phyloP scores from a whole-genome alignment of 2,329 filamentous ascomycete genomes.

The Penicillium palitans region DNA sequence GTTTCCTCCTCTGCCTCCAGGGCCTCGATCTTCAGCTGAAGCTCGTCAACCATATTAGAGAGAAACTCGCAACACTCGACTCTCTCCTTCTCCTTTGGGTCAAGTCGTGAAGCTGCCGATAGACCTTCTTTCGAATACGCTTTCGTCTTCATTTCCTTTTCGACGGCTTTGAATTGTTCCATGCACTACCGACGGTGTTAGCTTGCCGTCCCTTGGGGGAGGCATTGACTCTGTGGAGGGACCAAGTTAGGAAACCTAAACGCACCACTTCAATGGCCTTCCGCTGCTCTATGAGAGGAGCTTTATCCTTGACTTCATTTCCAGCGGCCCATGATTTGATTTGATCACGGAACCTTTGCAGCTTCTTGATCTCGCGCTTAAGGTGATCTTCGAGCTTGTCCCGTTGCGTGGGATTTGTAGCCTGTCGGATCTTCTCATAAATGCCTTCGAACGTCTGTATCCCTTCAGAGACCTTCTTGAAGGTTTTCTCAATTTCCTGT shows the following conservation, averaged over 20 bases:
- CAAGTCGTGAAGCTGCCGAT: conserved; percentile 85
- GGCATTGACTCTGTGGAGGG: background rate
- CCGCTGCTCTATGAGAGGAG: conserved; percentile 86
- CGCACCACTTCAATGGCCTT: conserved; percentile 93
- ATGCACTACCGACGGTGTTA: conserved; percentile 57
- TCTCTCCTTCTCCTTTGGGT: conserved; percentile 97
- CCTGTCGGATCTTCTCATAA: conserved; percentile 95
- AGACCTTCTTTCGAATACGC: conserved; percentile 98
- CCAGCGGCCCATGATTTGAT: conserved; percentile 99
- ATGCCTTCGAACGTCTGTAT: conserved; percentile 90
- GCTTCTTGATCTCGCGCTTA: conserved; percentile 99
- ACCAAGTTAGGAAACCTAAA: background rate
- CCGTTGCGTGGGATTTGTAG: conserved; percentile 90
- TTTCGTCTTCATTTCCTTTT: conserved; percentile 99
- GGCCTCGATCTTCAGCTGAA: conserved; percentile 89
- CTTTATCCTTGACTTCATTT: conserved; percentile 99
- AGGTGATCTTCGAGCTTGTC: conserved; percentile 98
- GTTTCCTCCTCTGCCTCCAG: conserved; percentile 87
- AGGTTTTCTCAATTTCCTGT: conserved; percentile 98
- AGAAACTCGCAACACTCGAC: conserved; percentile 85
- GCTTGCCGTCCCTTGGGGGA: conserved; percentile 12
- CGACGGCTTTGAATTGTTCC: conserved; percentile 99
- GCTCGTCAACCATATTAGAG: conserved; percentile 80
- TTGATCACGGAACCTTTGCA: conserved; percentile 93
- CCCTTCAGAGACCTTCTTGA: conserved; percentile 96